Evolutionary conservation across 1,139 yeast genomes (phyloP), one percentile per base, ranked within the genome.

Genomic region (Yarrowia galli): DNA sequence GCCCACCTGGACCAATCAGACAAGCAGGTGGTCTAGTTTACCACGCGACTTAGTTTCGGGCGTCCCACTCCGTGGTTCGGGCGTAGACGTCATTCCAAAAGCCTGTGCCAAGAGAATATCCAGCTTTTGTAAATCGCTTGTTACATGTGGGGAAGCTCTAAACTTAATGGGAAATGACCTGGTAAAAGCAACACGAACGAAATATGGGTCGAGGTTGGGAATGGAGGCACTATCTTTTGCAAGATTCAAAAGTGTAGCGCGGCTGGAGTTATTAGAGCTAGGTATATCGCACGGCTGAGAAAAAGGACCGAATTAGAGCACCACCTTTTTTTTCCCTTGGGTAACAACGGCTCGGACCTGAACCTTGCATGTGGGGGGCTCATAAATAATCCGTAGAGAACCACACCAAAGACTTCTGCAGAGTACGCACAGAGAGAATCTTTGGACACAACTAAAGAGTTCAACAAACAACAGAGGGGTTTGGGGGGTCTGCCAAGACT

Each of bases 361-460:
- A 51, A 51, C 56, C 42, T 51, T 51, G 20, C 32, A 22, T 22
- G 28, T 22, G 28, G 12, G 28, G 22, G 25, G 32, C 32, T 28
- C 32, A 18, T 18, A 3, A 36, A 22, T 53, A 16, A 53, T 53
- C 60, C 43, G 45, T n/a, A 35, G 32, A 28, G 7, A 20, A n/a
- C 13, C 42, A 35, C 42, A 7, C 22, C n/a, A n/a, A n/a, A n/a
- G n/a, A n/a, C n/a, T n/a, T n/a, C n/a, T n/a, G n/a, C n/a, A n/a
- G n/a, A n/a, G 8, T 10, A 36, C 40, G 16, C 20, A 32, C 36
- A 36, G 8, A 53, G 45, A 53, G 43, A 36, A 36, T 53, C 20
- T 7, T 36, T 53, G 16, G 20, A 53, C 60, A 51, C 58, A 51
- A 51, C 58, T 51, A 22, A 36, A 53, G 58, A 53, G 58, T 53